Evolutionary conservation across 805 yeast genomes (phyloP).

Genomic region (Kodamaea restingae): DNA sequence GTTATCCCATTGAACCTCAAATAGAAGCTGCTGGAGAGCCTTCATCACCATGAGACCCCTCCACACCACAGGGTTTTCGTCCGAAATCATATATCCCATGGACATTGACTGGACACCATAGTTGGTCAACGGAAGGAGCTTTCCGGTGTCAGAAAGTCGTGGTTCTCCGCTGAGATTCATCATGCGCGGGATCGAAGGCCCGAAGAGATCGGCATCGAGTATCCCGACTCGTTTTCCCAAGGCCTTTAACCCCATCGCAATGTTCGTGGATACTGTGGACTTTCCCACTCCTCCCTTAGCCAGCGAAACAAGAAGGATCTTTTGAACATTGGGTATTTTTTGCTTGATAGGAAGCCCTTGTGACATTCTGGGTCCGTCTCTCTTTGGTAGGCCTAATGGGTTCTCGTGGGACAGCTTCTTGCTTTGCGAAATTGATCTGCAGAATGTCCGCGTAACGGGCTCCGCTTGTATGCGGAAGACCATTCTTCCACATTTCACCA

Average conservation of each 20-base stretch:
- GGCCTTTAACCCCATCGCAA: conserved; percentile 58
- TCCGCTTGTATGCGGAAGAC: too few relatives aligned
- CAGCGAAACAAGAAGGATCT: conserved; percentile 63
- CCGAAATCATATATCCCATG: conserved; percentile 74
- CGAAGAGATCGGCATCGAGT: conserved; percentile 78
- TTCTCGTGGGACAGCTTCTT: conserved; percentile 27
- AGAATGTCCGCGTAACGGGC: too few relatives aligned
- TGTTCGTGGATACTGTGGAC: conserved; percentile 67
- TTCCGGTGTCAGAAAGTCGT: conserved; percentile 46
- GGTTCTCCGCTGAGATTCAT: conserved; percentile 72
- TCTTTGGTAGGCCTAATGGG: conserved; percentile 38
- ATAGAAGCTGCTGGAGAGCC: conserved; percentile 77
- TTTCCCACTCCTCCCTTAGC: conserved; percentile 85
- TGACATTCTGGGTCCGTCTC: conserved; percentile 35
- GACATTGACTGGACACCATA: conserved; percentile 84
- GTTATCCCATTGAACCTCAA: conserved; percentile 72
- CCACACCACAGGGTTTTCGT: conserved; percentile 75
- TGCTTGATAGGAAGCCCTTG: conserved; percentile 55
- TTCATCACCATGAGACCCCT: conserved; percentile 84
- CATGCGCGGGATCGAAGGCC: conserved; percentile 77
- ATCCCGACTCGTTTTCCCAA: conserved; percentile 60
- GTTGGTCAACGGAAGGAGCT: conserved; percentile 61
- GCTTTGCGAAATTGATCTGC: neutral
- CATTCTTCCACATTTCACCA: too few relatives aligned
- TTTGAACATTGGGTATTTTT: conserved; percentile 56